Evolutionary conservation across 371 early-diverging fungal species (phyloP), one percentile per base, ranked within the genome.

Genomic region (Smittium mucronatum): DNA sequence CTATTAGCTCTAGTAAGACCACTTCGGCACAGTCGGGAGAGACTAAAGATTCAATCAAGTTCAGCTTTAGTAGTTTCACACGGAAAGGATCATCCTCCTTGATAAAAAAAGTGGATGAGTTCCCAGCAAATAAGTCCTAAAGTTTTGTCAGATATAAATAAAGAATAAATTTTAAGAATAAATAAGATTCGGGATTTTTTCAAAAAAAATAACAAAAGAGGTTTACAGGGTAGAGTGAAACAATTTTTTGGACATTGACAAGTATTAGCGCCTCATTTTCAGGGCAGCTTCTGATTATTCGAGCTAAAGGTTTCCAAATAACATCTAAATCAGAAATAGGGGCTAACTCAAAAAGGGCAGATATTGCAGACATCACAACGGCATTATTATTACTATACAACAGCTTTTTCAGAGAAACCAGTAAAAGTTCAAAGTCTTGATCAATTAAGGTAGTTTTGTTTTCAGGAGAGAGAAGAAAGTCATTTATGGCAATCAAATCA

Each of bases 331-430:
- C 83, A 11, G 76, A 71, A 0, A 76, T 78, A 0, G 93, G 90
- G 21, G 91, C 92, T 36, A 91, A 70, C 77, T 91, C 87, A 70
- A 84, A 87, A 70, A 83, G 85, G 11, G 91, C 74, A 36, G 88
- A 83, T 0, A 87, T 86, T 1, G 88, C 92, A 0, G 88, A 83
- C 68, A 94, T 76, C 0, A 93, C 92, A 30, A 95, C 94, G 28
- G 92, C 88, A 71, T 89, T 86, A 74, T 93, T 95, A 60, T 90
- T 84, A 75, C 90, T 93, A 70, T 88, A 86, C n/a, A 94, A 78
- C 17, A 95, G 78, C 34, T 92, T 92, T n/a, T 80, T 70, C 64
- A 87, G 84, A 1, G 88, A 84, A 47, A 82, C 80, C 17, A 93
- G 74, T 33, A 94, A 75, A 34, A 91, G 81, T 33, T 81, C 82